Conservation (phyloP, 345 rosid genomes). For the Gossypium mustelinum region DNA sequence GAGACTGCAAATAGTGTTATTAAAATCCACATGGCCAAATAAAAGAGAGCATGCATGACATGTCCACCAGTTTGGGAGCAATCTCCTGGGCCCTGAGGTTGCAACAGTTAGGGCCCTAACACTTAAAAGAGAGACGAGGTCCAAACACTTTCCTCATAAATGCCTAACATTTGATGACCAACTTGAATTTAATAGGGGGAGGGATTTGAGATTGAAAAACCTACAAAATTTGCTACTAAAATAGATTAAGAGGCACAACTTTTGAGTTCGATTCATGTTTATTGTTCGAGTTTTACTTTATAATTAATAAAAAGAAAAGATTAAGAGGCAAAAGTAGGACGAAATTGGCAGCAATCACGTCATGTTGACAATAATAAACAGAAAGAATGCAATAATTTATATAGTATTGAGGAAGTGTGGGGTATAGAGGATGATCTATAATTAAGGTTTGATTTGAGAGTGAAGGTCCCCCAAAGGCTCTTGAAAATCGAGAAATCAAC, state of each 20-base stretch:
- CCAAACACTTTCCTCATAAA: slow-evolving; percentile 11
- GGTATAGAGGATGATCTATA: not conserved
- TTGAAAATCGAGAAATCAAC: not conserved
- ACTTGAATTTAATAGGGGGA: too few relatives aligned
- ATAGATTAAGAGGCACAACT: not conserved
- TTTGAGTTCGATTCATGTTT: accelerated
- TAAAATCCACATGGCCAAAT: not conserved
- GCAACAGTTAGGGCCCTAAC: slow-evolving; percentile 14
- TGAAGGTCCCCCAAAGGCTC: slow-evolving; percentile 8
- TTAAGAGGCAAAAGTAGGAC: not conserved
- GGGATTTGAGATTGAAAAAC: not conserved
- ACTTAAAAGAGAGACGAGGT: not conserved
- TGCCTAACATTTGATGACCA: not conserved
- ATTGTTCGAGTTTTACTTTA: too few relatives aligned
- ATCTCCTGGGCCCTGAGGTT: not conserved
- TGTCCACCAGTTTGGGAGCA: slow-evolving; percentile 15
- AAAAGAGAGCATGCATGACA: slow-evolving; percentile 20
- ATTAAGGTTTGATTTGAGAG: not conserved
- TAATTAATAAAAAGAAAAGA: not conserved
- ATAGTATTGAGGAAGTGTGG: not conserved
- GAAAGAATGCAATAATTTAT: not conserved
- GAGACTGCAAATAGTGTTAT: not conserved
- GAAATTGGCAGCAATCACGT: not conserved
- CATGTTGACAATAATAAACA: not conserved
- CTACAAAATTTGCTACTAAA: not conserved